Evolutionary conservation across 345 rosid species (phyloP).

Genomic region (Raphanus raphanistrum): DNA sequence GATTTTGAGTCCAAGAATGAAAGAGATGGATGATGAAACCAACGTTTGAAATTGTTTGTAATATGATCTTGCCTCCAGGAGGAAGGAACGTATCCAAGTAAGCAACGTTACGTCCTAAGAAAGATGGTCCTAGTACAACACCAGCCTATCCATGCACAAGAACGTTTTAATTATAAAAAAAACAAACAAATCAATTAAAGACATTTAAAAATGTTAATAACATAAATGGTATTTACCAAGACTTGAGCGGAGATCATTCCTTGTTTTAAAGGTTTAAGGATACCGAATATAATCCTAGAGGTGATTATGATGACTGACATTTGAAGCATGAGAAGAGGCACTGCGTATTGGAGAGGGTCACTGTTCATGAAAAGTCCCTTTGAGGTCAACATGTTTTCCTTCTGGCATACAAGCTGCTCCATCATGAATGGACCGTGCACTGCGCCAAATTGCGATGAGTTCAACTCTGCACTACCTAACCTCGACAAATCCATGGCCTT

Average conservation of each 20-base stretch:
- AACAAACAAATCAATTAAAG: neutral
- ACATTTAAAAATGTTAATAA: neutral
- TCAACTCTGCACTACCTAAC: neutral
- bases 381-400: conserved; percentile 22
- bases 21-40: conserved; percentile 42
- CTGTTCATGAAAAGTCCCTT: conserved; percentile 30
- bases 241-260: conserved; percentile 44
- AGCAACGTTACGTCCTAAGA: conserved; percentile 28
- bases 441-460: conserved; percentile 13
- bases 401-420: conserved; percentile 34
- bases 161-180: neutral
- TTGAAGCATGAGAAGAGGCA: conserved; percentile 31
- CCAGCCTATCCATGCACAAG: conserved; percentile 35
- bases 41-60: conserved; percentile 36
- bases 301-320: conserved; percentile 33
- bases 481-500: conserved; percentile 11
- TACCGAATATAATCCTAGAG: conserved; percentile 30
- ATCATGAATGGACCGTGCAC: conserved; percentile 35
- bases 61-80: conserved; percentile 24
- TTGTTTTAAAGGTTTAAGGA: conserved; percentile 36
- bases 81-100: conserved; percentile 22
- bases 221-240: conserved; percentile 26
- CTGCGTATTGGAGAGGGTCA: conserved; percentile 35
- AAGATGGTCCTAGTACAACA: conserved; percentile 37
- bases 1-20: conserved; percentile 35